These are phyloP conservation scores for Patellifolia procumbens DNA, from an alignment of 179 eudicot genomes.

Conservation along the genomic window DNA sequence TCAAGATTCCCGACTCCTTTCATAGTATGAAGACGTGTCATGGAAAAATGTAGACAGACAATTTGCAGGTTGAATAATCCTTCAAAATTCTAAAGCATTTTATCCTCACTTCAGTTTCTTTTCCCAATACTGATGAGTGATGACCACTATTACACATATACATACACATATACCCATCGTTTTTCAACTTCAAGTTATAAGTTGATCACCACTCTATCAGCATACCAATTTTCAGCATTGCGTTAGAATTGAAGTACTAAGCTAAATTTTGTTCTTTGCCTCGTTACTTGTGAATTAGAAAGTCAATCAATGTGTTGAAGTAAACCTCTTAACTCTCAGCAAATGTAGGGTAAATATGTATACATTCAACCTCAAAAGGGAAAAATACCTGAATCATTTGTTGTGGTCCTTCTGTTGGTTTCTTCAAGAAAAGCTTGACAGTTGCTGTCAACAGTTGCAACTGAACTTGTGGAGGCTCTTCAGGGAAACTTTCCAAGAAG, in stretches of 20 bases:
- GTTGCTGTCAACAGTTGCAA: slow-evolving; percentile 95
- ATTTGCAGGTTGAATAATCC: not conserved
- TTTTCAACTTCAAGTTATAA: not conserved
- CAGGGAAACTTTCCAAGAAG: slow-evolving; percentile 90
- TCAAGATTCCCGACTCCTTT: not conserved
- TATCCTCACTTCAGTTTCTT: not conserved
- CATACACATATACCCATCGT: not conserved
- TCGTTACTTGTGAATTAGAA: not conserved
- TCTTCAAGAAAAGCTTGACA: slow-evolving; percentile 94
- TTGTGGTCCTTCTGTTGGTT: slow-evolving; percentile 99
- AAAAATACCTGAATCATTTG: slow-evolving; percentile 92
- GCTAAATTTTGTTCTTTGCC: not conserved
- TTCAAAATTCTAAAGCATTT: not conserved
- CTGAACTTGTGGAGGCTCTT: slow-evolving; percentile 98
- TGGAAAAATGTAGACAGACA: not conserved
- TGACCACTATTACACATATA: not conserved
- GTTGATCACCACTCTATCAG: not conserved
- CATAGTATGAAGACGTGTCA: not conserved
- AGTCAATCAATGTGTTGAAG: not conserved
- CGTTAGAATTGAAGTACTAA: not conserved
- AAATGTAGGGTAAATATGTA: not conserved
- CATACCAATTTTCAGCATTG: not conserved
- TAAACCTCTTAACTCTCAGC: not conserved
- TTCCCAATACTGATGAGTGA: not conserved
- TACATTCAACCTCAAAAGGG: not conserved